phyloP scores from a whole-genome alignment of 116 monocot genomes.

The Thalassia testudinum region DNA sequence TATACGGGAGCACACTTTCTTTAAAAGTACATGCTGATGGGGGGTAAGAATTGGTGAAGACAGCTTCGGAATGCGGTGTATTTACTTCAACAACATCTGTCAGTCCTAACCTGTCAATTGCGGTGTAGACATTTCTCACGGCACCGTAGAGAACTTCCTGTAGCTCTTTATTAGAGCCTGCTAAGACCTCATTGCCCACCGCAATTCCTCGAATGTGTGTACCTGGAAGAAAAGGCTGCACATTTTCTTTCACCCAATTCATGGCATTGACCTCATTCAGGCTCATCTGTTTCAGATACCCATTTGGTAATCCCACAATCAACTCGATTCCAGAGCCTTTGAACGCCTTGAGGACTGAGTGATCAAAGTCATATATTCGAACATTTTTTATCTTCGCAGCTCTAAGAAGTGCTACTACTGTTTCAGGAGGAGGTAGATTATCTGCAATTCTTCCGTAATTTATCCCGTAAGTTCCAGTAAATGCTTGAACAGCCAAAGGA shows the following conservation, averaged over 20 bases:
- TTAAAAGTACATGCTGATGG: constrained; percentile 35
- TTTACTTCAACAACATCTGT: constrained; percentile 24
- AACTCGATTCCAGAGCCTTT: constrained; percentile 39
- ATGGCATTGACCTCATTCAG: constrained; percentile 22
- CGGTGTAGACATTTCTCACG: constrained; percentile 28
- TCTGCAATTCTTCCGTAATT: constrained; percentile 50
- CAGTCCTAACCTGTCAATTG: constrained; percentile 23
- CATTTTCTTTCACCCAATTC: constrained; percentile 44
- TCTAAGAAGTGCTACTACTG: constrained; percentile 29
- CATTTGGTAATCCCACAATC: constrained; percentile 19
- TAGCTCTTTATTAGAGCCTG: constrained; percentile 14
- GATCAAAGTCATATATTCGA: constrained; percentile 38
- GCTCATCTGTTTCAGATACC: constrained; percentile 24
- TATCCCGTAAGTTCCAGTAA: constrained; percentile 36
- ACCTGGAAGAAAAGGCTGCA: constrained; percentile 31
- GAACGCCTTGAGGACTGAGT: constrained; percentile 33
- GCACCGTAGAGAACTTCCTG: constrained; percentile 29
- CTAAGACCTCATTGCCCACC: constrained; percentile 40
- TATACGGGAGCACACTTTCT: constrained; percentile 19
- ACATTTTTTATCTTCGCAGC: constrained; percentile 42
- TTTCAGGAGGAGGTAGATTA: constrained; percentile 42
- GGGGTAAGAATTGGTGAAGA: constrained; percentile 36
- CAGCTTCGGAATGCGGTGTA: constrained; percentile 38
- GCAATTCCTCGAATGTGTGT: constrained; percentile 34
- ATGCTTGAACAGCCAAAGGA: constrained; percentile 14